Evolutionary conservation across 148 eudicot species (phyloP).

Genomic region (Talinum fruticosum): DNA sequence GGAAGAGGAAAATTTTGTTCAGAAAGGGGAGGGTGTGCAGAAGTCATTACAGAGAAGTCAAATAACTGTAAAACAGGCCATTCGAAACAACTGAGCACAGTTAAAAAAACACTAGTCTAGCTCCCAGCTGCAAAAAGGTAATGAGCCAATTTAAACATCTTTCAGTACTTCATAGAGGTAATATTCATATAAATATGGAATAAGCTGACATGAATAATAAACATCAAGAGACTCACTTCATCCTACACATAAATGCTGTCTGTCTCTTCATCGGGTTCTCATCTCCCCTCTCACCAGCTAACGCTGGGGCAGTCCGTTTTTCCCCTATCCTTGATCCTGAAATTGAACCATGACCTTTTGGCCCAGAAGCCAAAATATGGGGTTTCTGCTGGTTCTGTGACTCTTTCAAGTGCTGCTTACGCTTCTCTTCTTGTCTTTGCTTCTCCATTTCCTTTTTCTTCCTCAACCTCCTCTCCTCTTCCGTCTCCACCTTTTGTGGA

Average conservation of each 20-base stretch:
- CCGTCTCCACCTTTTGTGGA: slow-evolving; percentile 69
- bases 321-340: slow-evolving; percentile 86
- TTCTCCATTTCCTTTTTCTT: slow-evolving; percentile 81
- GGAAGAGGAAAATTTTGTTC: not conserved
- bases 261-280: slow-evolving; percentile 96
- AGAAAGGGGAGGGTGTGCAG: not conserved
- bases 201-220: not conserved
- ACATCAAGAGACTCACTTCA: slow-evolving; percentile 69
- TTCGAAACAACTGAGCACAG: not conserved
- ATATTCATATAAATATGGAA: not conserved
- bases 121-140: not conserved
- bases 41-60: not conserved
- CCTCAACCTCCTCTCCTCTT: slow-evolving; percentile 85
- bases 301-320: slow-evolving; percentile 58
- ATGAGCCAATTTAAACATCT: slow-evolving; percentile 9
- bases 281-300: slow-evolving; percentile 74
- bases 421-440: slow-evolving; percentile 73
- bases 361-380: slow-evolving; percentile 64
- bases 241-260: slow-evolving; percentile 86
- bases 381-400: slow-evolving; percentile 63
- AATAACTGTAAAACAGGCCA: not conserved
- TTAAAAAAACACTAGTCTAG: not conserved
- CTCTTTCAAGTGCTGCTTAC: slow-evolving; percentile 70
- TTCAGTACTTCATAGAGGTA: not conserved
- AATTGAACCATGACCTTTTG: slow-evolving; percentile 63